These are phyloP conservation scores for Leccinellum luteum DNA, from an alignment of 768 basidiomycete species.

Conservation along the genomic window DNA sequence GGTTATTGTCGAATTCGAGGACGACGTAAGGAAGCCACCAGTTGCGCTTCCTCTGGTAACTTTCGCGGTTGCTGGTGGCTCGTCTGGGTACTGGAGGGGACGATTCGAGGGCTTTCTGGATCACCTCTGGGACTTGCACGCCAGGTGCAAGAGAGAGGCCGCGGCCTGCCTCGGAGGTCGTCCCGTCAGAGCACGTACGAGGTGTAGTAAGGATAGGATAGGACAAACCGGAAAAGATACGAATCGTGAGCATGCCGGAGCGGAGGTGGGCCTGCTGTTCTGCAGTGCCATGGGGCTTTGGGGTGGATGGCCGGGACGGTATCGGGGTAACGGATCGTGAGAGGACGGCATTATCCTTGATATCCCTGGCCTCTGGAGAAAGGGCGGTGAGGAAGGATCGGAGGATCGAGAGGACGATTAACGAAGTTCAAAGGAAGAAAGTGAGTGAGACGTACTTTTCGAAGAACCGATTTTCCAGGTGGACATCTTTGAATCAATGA, in stretches of 20 bases:
- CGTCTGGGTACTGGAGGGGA: constrained; percentile 51
- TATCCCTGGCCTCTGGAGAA: constrained; percentile 61
- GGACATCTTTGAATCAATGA: constrained; percentile 39
- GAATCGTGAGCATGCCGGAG: constrained; percentile 91
- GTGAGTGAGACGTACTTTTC: constrained; percentile 28
- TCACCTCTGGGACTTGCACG: constrained; percentile 75
- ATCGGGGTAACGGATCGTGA: constrained; percentile 82
- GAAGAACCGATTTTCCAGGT: constrained; percentile 47
- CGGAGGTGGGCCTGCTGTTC: constrained; percentile 59
- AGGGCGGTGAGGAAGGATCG: constrained; percentile 2
- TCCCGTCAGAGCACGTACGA: constrained; percentile 1
- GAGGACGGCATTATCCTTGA: constrained; percentile 64
- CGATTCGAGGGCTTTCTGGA: constrained; percentile 75
- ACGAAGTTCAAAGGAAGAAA: background rate
- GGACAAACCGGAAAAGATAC: constrained; percentile 83
- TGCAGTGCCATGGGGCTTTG: constrained; percentile 51
- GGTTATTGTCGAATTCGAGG: constrained; percentile 97
- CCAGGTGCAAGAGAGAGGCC: constrained; percentile 80
- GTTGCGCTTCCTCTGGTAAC: constrained; percentile 87
- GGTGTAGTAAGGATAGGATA: constrained; percentile 11
- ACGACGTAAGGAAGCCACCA: constrained; percentile 98
- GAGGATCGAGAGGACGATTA: constrained; percentile 2
- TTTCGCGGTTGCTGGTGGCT: constrained; percentile 79
- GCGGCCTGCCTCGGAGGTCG: constrained; percentile 48
- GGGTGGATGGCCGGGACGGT: constrained; percentile 78